These are phyloP conservation scores for Alternaria sp. DNA, from an alignment of 2,329 filamentous ascomycete species.

Conservation along the genomic window DNA sequence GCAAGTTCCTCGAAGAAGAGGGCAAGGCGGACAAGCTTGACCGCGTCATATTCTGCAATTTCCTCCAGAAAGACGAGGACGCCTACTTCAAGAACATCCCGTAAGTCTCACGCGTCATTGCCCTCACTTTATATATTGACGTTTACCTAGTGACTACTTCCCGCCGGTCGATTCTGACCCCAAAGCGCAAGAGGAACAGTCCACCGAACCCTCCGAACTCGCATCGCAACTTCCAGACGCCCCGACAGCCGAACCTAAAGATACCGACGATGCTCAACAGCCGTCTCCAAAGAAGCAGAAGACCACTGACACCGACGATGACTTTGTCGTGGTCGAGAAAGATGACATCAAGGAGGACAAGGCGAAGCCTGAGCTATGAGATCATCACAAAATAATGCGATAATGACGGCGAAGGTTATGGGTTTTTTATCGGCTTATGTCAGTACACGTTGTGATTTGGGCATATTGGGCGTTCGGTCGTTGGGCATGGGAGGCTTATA, in stretches of 20 bases:
- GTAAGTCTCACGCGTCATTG: slow-evolving; percentile 58
- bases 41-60: slow-evolving; percentile 84
- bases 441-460: background rate
- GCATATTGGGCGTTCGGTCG: background rate
- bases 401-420: background rate
- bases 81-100: slow-evolving; percentile 75
- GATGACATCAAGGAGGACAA: slow-evolving; percentile 30
- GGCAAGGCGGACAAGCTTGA: slow-evolving; percentile 62
- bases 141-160: slow-evolving; percentile 42
- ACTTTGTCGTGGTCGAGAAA: slow-evolving; percentile 41
- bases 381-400: background rate
- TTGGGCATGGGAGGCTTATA: slow-evolving; percentile 8
- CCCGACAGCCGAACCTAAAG: slow-evolving; percentile 55
- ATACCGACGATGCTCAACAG: slow-evolving; percentile 48
- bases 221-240: slow-evolving; percentile 57
- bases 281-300: slow-evolving; percentile 57
- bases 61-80: slow-evolving; percentile 75
- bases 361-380: slow-evolving; percentile 17
- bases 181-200: slow-evolving; percentile 28
- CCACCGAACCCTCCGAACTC: slow-evolving; percentile 41
- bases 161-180: slow-evolving; percentile 30
- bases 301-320: slow-evolving; percentile 40
- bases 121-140: slow-evolving; percentile 3
- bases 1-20: slow-evolving; percentile 60
- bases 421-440: too few relatives aligned